These are phyloP conservation scores for Jatropha podagrica DNA, from an alignment of 441 rosid species.

Conservation along the genomic window DNA sequence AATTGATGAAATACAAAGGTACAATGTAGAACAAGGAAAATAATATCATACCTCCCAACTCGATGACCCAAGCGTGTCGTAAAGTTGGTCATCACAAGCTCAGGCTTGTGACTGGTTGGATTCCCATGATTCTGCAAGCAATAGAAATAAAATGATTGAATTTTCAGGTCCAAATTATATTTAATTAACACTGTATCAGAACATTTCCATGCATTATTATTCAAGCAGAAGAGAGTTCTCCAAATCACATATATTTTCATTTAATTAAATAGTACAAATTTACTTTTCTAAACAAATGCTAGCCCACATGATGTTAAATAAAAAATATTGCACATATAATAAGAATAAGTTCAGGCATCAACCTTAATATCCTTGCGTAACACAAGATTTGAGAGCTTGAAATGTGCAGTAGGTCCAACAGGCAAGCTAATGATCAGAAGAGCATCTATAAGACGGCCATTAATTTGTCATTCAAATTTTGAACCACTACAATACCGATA, in stretches of 20 bases:
- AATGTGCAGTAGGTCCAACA: conserved; percentile 91
- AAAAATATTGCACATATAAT: not conserved
- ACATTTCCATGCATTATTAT: not conserved
- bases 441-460: conserved; percentile 52
- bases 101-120: conserved; percentile 88
- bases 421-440: conserved; percentile 77
- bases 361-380: conserved; percentile 91
- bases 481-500: not conserved
- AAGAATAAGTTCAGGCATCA: conserved; percentile 8
- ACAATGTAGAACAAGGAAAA: not conserved
- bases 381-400: conserved; percentile 78
- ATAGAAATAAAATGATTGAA: not conserved
- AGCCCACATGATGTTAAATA: not conserved
- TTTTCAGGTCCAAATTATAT: not conserved
- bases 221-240: not conserved
- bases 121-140: conserved; percentile 76
- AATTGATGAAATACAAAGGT: not conserved
- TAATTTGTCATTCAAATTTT: conserved; percentile 16
- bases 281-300: not conserved
- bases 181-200: not conserved
- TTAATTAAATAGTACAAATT: not conserved
- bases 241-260: not conserved
- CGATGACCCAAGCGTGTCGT: conserved; percentile 92
- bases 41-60: conserved; percentile 60
- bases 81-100: conserved; percentile 78